phyloP scores from a whole-genome alignment of 331 rosid species.

The Acacia pycnantha region DNA sequence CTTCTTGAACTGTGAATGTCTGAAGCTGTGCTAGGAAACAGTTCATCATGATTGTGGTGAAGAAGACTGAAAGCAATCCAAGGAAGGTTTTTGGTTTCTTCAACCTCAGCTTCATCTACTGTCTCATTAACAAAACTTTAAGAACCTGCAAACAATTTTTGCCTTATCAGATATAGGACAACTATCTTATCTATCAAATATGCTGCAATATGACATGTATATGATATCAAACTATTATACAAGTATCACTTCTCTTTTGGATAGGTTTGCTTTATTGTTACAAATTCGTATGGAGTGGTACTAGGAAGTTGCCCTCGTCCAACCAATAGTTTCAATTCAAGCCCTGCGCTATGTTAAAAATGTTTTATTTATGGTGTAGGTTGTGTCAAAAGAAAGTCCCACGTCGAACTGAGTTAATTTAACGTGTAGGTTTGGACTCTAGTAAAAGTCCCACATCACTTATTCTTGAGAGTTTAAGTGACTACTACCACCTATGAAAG shows the following conservation, averaged over 20 bases:
- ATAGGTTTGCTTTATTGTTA: too few relatives aligned
- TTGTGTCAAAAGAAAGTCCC: background rate
- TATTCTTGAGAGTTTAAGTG: too few relatives aligned
- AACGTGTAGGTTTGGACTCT: too few relatives aligned
- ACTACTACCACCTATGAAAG: too few relatives aligned
- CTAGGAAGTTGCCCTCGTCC: too few relatives aligned
- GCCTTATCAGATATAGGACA: background rate
- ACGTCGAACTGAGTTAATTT: background rate
- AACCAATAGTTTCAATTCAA: background rate
- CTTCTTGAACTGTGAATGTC: constrained; percentile 23
- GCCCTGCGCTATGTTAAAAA: background rate
- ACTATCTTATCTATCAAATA: background rate
- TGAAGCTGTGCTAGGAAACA: constrained; percentile 35
- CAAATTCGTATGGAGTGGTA: too few relatives aligned
- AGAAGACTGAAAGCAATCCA: constrained; percentile 28
- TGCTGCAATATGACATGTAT: background rate
- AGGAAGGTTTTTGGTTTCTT: constrained; percentile 43
- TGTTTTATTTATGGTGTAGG: background rate
- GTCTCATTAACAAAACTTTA: constrained; percentile 19
- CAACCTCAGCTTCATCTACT: constrained; percentile 14
- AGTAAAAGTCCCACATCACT: too few relatives aligned
- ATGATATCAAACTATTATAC: too few relatives aligned
- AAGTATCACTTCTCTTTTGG: background rate
- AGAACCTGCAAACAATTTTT: constrained; percentile 15
- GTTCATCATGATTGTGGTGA: constrained; percentile 41